Base-by-base conservation (phyloP, 768 basidiomycete species). In the Collybiopsis luxurians region DNA sequence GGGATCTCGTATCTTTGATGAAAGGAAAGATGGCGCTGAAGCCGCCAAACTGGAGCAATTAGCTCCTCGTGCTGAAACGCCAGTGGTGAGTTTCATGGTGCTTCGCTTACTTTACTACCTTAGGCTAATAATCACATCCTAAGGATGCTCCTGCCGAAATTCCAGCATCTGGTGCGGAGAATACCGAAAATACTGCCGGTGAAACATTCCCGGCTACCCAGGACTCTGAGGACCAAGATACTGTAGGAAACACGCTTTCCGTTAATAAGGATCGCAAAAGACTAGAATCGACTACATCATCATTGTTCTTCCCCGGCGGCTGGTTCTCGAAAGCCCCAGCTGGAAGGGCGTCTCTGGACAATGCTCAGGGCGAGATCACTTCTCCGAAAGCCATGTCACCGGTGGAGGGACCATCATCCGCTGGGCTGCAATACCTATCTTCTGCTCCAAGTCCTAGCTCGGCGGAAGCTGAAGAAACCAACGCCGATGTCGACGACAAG, bases 251-350 rank as follows among this genome's bases (percentile, higher is more conserved):
- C 24, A 34, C 57, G 28, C 42, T 62, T 55, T 47, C 63, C 19
- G 50, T 39, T 36, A 4, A 31, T 47, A 50, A 57, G 17, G 10
- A 64, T 55, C 79, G 80, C 46, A 69, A 70, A 13, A 69, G 80
- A 48, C 71, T 77, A n/a, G 79, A 80, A 63, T 82, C 82, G 10
- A 78, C 79, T 0, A 71, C 80, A 2, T 83, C 83, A n/a, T 82
- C 80, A 12, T 72, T 78, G 46, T 77, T 79, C 69, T 80, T 83
- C 75, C 81, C 81, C 9, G 83, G 83, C 31, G 79, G 77, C 1
- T 83, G 82, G 82, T 76, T 76, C 58, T 72, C 73, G 24, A 78
- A 74, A 63, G 61, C 71, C 4, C 72, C 76, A 1, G 73, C 78
- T 61, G 75, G 73, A 44, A 68, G 80, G 44, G 63, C 80, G 7